These are phyloP conservation scores for Sordariomycetes sp. DNA, from an alignment of 2,329 filamentous ascomycete genomes.

Conservation along the genomic window DNA sequence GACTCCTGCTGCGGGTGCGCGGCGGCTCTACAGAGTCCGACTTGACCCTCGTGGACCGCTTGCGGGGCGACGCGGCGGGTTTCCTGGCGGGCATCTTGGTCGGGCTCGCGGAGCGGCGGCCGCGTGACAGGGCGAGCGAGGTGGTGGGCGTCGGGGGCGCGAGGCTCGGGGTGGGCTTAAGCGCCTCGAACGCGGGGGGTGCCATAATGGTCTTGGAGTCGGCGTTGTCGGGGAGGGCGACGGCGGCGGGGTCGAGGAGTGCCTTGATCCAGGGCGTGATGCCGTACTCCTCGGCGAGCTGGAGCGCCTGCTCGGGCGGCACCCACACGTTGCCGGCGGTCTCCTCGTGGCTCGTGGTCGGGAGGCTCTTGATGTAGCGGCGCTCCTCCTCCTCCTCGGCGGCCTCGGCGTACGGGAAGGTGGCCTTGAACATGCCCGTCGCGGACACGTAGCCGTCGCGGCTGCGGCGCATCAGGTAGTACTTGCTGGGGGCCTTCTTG, in stretches of 20 bases:
- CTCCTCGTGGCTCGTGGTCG: slow-evolving; percentile 76
- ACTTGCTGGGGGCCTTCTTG: slow-evolving; percentile 75
- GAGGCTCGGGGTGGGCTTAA: slow-evolving; percentile 26
- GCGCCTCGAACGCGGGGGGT: slow-evolving; percentile 65
- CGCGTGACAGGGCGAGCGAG: slow-evolving; percentile 28
- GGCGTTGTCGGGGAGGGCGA: slow-evolving; percentile 40
- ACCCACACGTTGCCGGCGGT: slow-evolving; percentile 97
- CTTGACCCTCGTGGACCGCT: slow-evolving; percentile 24
- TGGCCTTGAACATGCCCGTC: slow-evolving; percentile 87
- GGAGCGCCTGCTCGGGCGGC: slow-evolving; percentile 65
- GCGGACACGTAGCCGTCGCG: slow-evolving; percentile 74
- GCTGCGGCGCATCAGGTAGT: slow-evolving; percentile 91
- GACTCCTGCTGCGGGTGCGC: slow-evolving; percentile 3
- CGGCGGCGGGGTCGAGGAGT: slow-evolving; percentile 79
- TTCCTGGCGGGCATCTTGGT: slow-evolving; percentile 31
- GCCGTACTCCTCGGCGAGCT: slow-evolving; percentile 74
- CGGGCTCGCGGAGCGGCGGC: slow-evolving; percentile 44
- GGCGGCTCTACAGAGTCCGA: slow-evolving; percentile 1
- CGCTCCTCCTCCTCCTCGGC: slow-evolving; percentile 65
- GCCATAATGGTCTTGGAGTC: slow-evolving; percentile 61
- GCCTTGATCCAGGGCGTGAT: slow-evolving; percentile 82
- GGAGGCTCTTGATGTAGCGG: slow-evolving; percentile 70
- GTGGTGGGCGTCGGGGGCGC: slow-evolving; percentile 35
- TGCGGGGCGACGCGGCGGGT: slow-evolving; percentile 37
- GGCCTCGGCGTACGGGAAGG: slow-evolving; percentile 64